Percentiles rank a stretch among this genome's conserved stretches.
Evolutionary conservation across 352 stramenopile genomes (phyloP).

Genomic region (Globisporangium iwayamae): DNA sequence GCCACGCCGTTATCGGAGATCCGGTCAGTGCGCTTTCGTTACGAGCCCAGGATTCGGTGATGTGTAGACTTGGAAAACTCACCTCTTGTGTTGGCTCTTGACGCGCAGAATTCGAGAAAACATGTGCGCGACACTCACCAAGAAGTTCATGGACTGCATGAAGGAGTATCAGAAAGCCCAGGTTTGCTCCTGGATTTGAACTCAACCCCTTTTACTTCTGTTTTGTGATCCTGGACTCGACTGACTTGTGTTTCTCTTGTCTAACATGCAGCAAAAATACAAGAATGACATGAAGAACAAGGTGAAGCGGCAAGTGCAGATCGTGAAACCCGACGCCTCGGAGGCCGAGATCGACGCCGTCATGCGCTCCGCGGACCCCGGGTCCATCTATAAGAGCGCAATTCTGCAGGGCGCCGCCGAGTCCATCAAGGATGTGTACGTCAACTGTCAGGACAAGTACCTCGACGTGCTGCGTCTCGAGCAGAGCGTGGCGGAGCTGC

Average conservation of each 20-base stretch:
- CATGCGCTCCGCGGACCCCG: slow-evolving; percentile 86
- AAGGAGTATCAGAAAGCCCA: slow-evolving; percentile 96
- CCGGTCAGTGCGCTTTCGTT: slow-evolving; percentile 25
- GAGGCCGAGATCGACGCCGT: slow-evolving; percentile 97
- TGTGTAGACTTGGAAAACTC: not conserved
- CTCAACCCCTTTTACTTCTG: not conserved
- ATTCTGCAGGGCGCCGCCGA: slow-evolving; percentile 78
- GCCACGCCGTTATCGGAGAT: slow-evolving; percentile 67
- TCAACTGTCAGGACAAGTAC: slow-evolving; percentile 97
- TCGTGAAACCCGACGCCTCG: slow-evolving; percentile 97
- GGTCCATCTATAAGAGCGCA: slow-evolving; percentile 83
- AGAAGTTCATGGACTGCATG: slow-evolving; percentile 99
- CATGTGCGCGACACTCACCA: slow-evolving; percentile 95
- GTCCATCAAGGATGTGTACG: slow-evolving; percentile 90
- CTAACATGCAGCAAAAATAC: slow-evolving; percentile 91
- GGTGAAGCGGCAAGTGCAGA: slow-evolving; percentile 96
- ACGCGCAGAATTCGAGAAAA: slow-evolving; percentile 92
- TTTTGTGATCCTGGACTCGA: not conserved
- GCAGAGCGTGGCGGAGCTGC: slow-evolving; percentile 94
- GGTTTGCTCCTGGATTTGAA: slow-evolving; percentile 8
- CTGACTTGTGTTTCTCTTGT: not conserved
- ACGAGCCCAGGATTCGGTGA: not conserved
- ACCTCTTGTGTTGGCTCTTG: not conserved
- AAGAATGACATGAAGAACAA: slow-evolving; percentile 98
- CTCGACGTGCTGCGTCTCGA: slow-evolving; percentile 96